These are phyloP conservation scores for Gracilariopsis chorda DNA, from an alignment of 23 red algal species.

Conservation along the genomic window DNA sequence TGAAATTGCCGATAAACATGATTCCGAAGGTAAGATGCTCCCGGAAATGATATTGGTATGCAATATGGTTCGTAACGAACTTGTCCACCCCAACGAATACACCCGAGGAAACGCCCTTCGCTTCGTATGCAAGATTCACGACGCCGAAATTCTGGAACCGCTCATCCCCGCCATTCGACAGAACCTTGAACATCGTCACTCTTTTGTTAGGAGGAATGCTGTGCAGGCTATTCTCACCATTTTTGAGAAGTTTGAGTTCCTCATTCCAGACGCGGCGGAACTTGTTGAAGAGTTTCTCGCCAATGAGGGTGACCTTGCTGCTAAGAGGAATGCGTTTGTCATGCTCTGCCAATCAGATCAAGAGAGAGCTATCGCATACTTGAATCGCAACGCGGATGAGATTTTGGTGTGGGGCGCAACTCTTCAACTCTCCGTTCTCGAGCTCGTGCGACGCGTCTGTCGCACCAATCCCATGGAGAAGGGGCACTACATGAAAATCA, in stretches of 20 bases:
- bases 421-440: slow-evolving; percentile 84
- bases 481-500: slow-evolving; percentile 91
- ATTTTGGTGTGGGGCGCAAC: slow-evolving; percentile 86
- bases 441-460: slow-evolving; percentile 84
- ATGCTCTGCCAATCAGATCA: slow-evolving; percentile 90
- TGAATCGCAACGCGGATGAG: slow-evolving; percentile 69
- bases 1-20: slow-evolving; percentile 93
- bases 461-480: slow-evolving; percentile 82
- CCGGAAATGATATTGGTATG: slow-evolving; percentile 99
- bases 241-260: slow-evolving; percentile 86
- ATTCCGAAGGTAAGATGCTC: slow-evolving; percentile 88
- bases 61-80: slow-evolving; percentile 98
- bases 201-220: slow-evolving; percentile 95
- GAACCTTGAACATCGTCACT: slow-evolving; percentile 95
- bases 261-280: slow-evolving; percentile 93
- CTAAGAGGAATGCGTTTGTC: slow-evolving; percentile 87
- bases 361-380: slow-evolving; percentile 81
- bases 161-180: slow-evolving; percentile 92
- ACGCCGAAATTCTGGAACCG: slow-evolving; percentile 94
- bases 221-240: slow-evolving; percentile 84
- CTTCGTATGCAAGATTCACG: slow-evolving; percentile 96
- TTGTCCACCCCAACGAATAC: slow-evolving; percentile 98
- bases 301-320: slow-evolving; percentile 83
- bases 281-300: slow-evolving; percentile 78
- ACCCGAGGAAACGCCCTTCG: slow-evolving; percentile 89